A percentile compares a stretch with the other conserved stretches of the same genome.
These are phyloP conservation scores for Nakataea oryzae DNA, from an alignment of 2,329 filamentous ascomycete species.

Conservation along the genomic window DNA sequence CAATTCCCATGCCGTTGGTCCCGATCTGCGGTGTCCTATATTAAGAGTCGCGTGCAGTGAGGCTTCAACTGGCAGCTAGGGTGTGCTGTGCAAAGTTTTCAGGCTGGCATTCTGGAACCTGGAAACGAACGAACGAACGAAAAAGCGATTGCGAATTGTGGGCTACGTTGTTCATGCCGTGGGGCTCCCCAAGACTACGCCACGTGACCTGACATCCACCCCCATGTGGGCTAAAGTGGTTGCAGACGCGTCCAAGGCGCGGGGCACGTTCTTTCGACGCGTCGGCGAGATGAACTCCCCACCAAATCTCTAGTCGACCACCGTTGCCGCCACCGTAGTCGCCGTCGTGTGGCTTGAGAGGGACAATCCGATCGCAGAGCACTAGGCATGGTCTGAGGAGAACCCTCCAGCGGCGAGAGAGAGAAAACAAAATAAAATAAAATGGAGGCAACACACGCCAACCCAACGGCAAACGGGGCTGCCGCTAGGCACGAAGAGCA, in stretches of 20 bases:
- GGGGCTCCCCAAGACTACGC: too few relatives aligned
- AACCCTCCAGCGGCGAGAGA: too few relatives aligned
- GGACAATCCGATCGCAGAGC: too few relatives aligned
- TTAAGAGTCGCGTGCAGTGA: not conserved
- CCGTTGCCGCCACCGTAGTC: too few relatives aligned
- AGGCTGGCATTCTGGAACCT: too few relatives aligned
- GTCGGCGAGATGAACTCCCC: not conserved
- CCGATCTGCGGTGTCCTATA: too few relatives aligned
- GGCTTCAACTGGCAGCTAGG: not conserved
- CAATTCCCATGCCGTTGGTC: not conserved
- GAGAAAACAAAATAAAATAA: not conserved
- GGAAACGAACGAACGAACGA: too few relatives aligned
- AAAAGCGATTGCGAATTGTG: too few relatives aligned
- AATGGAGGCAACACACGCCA: not conserved
- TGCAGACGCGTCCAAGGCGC: not conserved
- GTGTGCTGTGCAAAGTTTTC: too few relatives aligned
- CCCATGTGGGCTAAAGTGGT: not conserved
- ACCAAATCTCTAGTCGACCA: not conserved
- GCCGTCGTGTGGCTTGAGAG: too few relatives aligned
- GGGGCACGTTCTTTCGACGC: not conserved
- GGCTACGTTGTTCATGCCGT: too few relatives aligned
- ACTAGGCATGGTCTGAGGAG: too few relatives aligned
- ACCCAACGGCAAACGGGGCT: not conserved
- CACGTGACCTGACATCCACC: not conserved
- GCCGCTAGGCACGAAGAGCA: constrained; percentile 63